A percentile compares a stretch with the other conserved stretches of the same genome.
phyloP scores from a whole-genome alignment of 768 basidiomycete species.

The Neoboletus brunneissimus region DNA sequence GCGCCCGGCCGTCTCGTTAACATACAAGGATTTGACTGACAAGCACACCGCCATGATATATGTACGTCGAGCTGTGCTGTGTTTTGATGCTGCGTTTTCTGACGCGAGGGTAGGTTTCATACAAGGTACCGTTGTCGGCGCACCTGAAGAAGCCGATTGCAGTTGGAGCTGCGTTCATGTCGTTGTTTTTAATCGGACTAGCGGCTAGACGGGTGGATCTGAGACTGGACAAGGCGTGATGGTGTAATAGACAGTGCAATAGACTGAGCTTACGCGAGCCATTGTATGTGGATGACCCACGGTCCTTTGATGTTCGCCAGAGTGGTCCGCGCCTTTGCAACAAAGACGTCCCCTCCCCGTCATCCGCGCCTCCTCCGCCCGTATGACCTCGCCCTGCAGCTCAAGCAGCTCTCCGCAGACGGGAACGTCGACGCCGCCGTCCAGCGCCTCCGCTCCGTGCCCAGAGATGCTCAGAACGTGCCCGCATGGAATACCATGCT shows the following conservation, averaged over 20 bases:
- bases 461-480: constrained; percentile 71
- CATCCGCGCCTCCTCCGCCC: constrained; percentile 51
- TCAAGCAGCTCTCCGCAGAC: constrained; percentile 54
- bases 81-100: constrained; percentile 2
- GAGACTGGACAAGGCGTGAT: constrained; percentile 42
- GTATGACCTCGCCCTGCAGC: constrained; percentile 54
- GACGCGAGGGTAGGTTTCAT: constrained; percentile 64
- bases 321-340: constrained; percentile 5
- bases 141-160: constrained; percentile 84
- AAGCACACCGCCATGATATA: constrained; percentile 79
- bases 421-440: constrained; percentile 64
- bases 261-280: not conserved
- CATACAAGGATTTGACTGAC: constrained; percentile 72
- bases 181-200: constrained; percentile 55
- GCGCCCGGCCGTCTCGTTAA: constrained; percentile 72
- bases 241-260: not conserved
- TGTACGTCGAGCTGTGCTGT: constrained; percentile 48
- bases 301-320: constrained; percentile 16
- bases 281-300: not conserved
- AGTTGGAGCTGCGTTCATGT: constrained; percentile 68
- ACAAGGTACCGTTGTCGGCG: constrained; percentile 76
- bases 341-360: not conserved
- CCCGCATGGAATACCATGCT: constrained; percentile 81
- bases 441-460: constrained; percentile 61
- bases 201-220: constrained; percentile 51